These are phyloP conservation scores for Pythium pyrilobum DNA, from an alignment of 352 stramenopile species.

Conservation along the genomic window DNA sequence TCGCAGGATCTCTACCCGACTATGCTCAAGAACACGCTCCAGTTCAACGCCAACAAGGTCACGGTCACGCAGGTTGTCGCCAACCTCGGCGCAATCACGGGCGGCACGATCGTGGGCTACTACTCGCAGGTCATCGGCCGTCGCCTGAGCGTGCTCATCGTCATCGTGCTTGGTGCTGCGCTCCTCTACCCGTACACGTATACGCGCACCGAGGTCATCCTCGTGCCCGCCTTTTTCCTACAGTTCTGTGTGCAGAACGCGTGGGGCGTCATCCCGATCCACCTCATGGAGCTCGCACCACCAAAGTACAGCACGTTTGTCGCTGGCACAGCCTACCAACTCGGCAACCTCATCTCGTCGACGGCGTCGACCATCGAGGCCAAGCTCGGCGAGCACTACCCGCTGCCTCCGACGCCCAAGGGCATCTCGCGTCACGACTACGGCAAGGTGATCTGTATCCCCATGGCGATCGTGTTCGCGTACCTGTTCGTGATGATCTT, in stretches of 20 bases:
- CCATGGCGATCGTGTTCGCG: conserved; percentile 41
- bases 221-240: conserved; percentile 35
- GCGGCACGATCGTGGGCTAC: conserved; percentile 41
- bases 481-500: conserved; percentile 42
- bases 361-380: conserved; percentile 48
- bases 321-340: conserved; percentile 44
- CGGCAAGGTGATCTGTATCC: conserved; percentile 42
- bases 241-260: conserved; percentile 49
- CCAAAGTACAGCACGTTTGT: conserved; percentile 45
- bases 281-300: conserved; percentile 53
- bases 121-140: conserved; percentile 54
- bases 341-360: conserved; percentile 51
- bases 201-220: conserved; percentile 16
- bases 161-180: conserved; percentile 23
- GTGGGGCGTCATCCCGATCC: conserved; percentile 52
- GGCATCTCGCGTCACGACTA: conserved; percentile 38
- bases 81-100: conserved; percentile 41
- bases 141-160: conserved; percentile 36
- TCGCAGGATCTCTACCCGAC: conserved; percentile 53
- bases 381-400: conserved; percentile 38
- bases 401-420: conserved; percentile 23
- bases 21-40: conserved; percentile 42
- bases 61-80: conserved; percentile 45
- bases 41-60: conserved; percentile 44
- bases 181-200: conserved; percentile 54